phyloP scores from a whole-genome alignment of 129 eudicot species.

The Logfia minima region DNA sequence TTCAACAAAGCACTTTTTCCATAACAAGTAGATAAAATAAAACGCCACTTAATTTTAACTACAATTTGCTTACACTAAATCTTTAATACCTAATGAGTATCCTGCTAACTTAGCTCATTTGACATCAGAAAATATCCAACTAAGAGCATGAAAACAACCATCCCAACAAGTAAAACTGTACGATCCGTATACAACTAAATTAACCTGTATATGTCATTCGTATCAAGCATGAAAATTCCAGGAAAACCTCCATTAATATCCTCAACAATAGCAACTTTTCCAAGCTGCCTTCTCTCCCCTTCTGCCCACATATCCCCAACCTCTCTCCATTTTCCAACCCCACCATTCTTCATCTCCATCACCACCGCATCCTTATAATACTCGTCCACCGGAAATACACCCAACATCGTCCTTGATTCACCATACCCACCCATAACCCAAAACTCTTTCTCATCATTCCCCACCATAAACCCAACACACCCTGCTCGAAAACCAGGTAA shows the following conservation, averaged over 20 bases:
- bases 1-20: neutral
- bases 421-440: conserved; percentile 99
- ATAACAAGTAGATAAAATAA: neutral
- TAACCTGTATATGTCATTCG: conserved; percentile 69
- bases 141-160: conserved; percentile 8
- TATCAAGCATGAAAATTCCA: conserved; percentile 76
- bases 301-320: conserved; percentile 94
- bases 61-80: neutral
- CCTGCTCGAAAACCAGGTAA: conserved; percentile 85
- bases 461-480: conserved; percentile 81
- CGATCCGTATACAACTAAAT: neutral
- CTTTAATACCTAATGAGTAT: neutral
- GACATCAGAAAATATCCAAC: neutral
- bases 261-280: conserved; percentile 68
- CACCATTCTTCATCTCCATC: conserved; percentile 60
- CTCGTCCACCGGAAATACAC: conserved; percentile 87
- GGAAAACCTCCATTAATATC: conserved; percentile 43
- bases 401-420: conserved; percentile 76
- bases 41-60: neutral
- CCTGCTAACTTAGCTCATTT: conserved; percentile 6
- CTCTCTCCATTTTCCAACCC: conserved; percentile 72
- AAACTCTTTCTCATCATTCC: conserved; percentile 53
- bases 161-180: neutral
- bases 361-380: conserved; percentile 73
- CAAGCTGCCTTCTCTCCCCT: conserved; percentile 70